phyloP scores from a whole-genome alignment of 2,329 filamentous ascomycete species.

The Neonectria coccinea region DNA sequence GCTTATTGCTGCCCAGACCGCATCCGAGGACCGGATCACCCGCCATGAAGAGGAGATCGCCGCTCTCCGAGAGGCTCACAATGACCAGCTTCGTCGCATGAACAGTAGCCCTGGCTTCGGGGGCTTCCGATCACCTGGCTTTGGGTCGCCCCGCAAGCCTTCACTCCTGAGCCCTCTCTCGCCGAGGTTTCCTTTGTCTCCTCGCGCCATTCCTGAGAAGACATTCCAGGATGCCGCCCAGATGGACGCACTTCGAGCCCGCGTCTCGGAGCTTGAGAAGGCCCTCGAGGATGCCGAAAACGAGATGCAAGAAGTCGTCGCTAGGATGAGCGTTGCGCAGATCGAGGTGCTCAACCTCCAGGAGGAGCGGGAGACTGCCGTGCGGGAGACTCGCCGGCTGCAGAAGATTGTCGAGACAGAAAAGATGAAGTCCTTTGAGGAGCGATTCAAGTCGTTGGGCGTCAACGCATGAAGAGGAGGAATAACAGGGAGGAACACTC shows the following conservation, averaged over 20 bases:
- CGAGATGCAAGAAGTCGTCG: conserved; percentile 86
- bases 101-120: conserved; percentile 59
- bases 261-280: conserved; percentile 86
- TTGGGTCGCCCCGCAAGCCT: conserved; percentile 48
- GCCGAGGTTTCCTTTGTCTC: conserved; percentile 51
- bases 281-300: conserved; percentile 70
- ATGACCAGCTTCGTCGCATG: conserved; percentile 79
- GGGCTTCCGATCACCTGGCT: conserved; percentile 49
- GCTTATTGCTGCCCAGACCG: conserved; percentile 83
- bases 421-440: conserved; percentile 64
- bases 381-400: conserved; percentile 76
- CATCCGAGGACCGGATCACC: conserved; percentile 84
- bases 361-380: conserved; percentile 78
- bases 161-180: conserved; percentile 52
- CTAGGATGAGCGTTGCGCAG: conserved; percentile 83
- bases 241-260: conserved; percentile 79
- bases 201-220: conserved; percentile 68
- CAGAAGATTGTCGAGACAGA: conserved; percentile 75
- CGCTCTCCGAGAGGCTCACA: conserved; percentile 80
- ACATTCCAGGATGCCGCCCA: conserved; percentile 79
- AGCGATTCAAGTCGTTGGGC: conserved; percentile 52
- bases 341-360: conserved; percentile 86
- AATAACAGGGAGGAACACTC: conserved; percentile 19
- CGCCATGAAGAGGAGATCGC: conserved; percentile 89
- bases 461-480: conserved; percentile 38